Evolutionary conservation across 2,329 filamentous ascomycete species (phyloP).

Genomic region (Diplodia intermedia): DNA sequence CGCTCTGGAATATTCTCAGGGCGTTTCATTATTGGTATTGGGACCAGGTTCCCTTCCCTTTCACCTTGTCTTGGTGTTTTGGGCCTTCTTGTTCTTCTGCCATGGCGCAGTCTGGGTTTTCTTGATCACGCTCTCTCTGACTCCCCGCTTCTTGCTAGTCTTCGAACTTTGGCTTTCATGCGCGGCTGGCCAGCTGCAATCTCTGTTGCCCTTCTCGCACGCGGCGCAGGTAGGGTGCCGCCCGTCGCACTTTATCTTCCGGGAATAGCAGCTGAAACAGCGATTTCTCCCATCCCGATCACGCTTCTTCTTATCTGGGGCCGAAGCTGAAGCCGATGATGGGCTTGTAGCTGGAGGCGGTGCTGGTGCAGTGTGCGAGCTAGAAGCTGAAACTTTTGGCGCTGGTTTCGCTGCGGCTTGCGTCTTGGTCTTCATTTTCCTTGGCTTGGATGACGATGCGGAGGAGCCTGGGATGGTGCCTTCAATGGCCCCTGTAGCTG

Average conservation of each 20-base stretch:
- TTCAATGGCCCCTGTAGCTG: background rate
- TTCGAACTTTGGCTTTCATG: background rate
- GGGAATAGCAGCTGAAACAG: conserved; percentile 12
- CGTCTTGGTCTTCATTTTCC: background rate
- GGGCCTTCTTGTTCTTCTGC: background rate
- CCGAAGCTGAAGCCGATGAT: background rate
- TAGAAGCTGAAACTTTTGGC: background rate
- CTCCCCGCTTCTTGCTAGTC: background rate
- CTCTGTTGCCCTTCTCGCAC: background rate
- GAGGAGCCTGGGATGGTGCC: background rate
- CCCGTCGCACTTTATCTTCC: conserved; percentile 18
- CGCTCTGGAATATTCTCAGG: background rate
- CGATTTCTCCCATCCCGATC: background rate
- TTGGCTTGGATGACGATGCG: background rate
- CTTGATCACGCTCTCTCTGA: background rate
- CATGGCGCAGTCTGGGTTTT: background rate
- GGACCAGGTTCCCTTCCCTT: background rate
- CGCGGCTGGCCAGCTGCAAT: background rate
- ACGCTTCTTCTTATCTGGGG: background rate
- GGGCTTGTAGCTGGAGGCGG: background rate
- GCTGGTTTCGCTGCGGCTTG: background rate
- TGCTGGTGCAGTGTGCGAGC: background rate
- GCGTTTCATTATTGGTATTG: background rate
- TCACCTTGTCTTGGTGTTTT: background rate
- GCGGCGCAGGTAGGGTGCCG: conserved; percentile 2